Percentiles rank a stretch among this genome's conserved stretches.
Conservation (phyloP, 768 basidiomycete species). For the Fibroporia radiculosa region DNA sequence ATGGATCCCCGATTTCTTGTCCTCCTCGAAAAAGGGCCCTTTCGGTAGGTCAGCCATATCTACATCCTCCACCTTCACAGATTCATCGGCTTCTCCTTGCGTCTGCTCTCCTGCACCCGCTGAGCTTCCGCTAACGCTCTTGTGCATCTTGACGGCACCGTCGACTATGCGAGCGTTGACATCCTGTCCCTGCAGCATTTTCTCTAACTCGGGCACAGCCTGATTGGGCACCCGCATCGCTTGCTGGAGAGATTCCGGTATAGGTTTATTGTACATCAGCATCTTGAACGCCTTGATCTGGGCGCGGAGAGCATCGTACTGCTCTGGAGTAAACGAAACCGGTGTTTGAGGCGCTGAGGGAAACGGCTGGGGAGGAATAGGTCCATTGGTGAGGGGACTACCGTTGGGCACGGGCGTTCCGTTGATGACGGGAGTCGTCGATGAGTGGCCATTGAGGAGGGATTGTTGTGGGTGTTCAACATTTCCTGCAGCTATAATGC, state of each 20-base stretch:
- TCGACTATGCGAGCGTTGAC: constrained; percentile 60
- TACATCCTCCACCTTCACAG: constrained; percentile 40
- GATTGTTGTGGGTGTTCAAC: constrained; percentile 11
- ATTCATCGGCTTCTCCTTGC: constrained; percentile 17
- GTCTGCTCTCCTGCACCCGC: constrained; percentile 15
- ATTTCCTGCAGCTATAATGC: neutral
- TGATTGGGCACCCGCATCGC: constrained; percentile 60
- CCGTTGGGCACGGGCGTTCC: constrained; percentile 30
- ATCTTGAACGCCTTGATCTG: constrained; percentile 81
- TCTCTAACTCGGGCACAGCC: constrained; percentile 56
- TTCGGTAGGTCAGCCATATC: constrained; percentile 64
- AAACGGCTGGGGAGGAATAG: constrained; percentile 39
- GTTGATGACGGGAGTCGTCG: constrained; percentile 19
- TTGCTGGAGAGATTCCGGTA: constrained; percentile 64
- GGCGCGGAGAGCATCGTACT: constrained; percentile 67
- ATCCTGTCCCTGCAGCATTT: constrained; percentile 53
- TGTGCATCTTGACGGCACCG: constrained; percentile 66
- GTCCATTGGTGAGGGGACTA: constrained; percentile 39
- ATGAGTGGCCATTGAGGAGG: constrained; percentile 19
- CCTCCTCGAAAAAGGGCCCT: constrained; percentile 71
- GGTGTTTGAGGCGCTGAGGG: constrained; percentile 59
- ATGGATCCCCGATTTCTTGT: constrained; percentile 74
- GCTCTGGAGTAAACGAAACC: constrained; percentile 71
- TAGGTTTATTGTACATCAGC: constrained; percentile 53
- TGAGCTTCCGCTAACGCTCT: constrained; percentile 40